A percentile compares a stretch with the other conserved stretches of the same genome.
These are phyloP conservation scores for Potentilla sterilis DNA, from an alignment of 306 rosid genomes.

Conservation along the genomic window DNA sequence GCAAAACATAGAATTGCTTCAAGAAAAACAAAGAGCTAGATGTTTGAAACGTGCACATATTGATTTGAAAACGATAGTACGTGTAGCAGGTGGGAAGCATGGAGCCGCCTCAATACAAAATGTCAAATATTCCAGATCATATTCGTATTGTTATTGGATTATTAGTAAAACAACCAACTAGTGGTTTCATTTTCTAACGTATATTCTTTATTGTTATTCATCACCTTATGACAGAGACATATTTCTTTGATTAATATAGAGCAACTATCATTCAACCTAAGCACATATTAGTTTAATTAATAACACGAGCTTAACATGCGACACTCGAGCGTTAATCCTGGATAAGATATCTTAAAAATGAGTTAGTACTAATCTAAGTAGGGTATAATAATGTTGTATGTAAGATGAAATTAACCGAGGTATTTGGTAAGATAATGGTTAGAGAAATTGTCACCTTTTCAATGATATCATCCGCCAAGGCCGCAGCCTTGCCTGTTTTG, in stretches of 20 bases:
- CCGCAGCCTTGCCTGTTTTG: slow-evolving; percentile 27
- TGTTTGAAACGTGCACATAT: background rate
- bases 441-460: slow-evolving; percentile 35
- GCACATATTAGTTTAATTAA: background rate
- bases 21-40: background rate
- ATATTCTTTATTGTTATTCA: background rate
- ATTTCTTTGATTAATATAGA: background rate
- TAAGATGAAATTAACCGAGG: too few relatives aligned
- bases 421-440: too few relatives aligned
- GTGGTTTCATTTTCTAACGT: background rate
- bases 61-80: background rate
- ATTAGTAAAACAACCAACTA: background rate
- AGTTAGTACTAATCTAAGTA: background rate
- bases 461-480: slow-evolving; percentile 34
- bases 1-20: background rate
- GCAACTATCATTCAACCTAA: slow-evolving; percentile 1
- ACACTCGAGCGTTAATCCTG: background rate
- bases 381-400: background rate
- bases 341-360: background rate
- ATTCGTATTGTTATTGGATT: background rate
- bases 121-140: background rate
- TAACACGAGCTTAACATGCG: background rate
- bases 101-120: slow-evolving; percentile 1
- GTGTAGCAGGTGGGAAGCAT: background rate
- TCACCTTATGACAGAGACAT: background rate